These are phyloP conservation scores for Aspergillus pseudoglaucus DNA, from an alignment of 2,329 filamentous ascomycete species.

Conservation along the genomic window DNA sequence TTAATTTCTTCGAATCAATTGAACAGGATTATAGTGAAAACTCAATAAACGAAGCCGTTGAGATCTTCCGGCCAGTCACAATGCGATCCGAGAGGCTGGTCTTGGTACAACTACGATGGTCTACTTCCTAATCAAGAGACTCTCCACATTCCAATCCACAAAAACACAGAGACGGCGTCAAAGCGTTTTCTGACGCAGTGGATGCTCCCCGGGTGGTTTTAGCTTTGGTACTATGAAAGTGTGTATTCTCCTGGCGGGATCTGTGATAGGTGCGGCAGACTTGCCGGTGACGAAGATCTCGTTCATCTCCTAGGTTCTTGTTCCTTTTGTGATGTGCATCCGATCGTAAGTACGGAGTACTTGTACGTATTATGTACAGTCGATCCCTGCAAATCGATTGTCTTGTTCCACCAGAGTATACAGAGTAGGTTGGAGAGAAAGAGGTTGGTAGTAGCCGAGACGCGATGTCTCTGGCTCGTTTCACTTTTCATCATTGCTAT, in stretches of 20 bases:
- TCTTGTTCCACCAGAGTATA: not conserved
- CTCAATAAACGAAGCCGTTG: no score
- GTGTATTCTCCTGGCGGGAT: conserved; percentile 3
- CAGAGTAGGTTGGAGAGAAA: not conserved
- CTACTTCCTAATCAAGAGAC: not conserved
- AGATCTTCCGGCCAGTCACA: no score
- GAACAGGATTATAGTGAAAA: no score
- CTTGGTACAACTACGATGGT: no score
- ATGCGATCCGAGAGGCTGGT: no score
- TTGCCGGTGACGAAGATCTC: conserved; percentile 6
- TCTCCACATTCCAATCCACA: conserved; percentile 9
- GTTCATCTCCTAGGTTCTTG: not conserved
- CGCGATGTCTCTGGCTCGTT: not conserved
- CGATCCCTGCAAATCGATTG: not conserved
- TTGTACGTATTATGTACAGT: not conserved
- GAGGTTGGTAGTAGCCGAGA: not conserved
- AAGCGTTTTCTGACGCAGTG: conserved; percentile 14
- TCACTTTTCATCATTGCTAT: not conserved
- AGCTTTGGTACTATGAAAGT: not conserved
- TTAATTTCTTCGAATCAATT: no score
- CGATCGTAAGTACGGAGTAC: not conserved
- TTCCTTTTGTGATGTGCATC: not conserved
- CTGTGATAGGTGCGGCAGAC: conserved; percentile 11
- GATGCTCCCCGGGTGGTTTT: conserved; percentile 4
- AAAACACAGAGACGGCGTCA: conserved; percentile 3